These are phyloP conservation scores for Cytospora chrysosperma DNA, from an alignment of 2,329 filamentous ascomycete genomes.

Conservation along the genomic window DNA sequence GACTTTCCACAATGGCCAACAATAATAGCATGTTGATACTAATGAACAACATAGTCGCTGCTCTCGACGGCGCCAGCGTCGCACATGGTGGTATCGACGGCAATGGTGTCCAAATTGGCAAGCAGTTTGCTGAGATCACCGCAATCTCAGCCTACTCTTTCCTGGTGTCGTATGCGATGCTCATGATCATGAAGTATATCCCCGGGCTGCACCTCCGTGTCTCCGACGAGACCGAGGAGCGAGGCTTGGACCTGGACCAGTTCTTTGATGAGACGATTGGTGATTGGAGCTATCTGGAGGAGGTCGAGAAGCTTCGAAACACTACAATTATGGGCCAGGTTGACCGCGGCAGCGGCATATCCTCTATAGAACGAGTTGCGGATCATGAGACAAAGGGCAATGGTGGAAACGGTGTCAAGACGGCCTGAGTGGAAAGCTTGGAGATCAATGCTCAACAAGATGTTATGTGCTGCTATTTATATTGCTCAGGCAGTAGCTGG, in stretches of 20 bases:
- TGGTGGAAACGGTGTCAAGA: not conserved
- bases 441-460: not conserved
- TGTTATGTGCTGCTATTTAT: not conserved
- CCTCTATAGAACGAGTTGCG: constrained; percentile 3
- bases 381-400: constrained; percentile 6
- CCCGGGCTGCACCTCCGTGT: constrained; percentile 56
- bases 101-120: constrained; percentile 54
- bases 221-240: constrained; percentile 53
- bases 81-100: constrained; percentile 47
- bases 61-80: constrained; percentile 49
- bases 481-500: not conserved
- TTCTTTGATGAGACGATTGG: constrained; percentile 45
- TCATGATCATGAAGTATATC: constrained; percentile 57
- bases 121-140: constrained; percentile 56
- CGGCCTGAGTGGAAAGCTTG: not conserved
- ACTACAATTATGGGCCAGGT: constrained; percentile 15
- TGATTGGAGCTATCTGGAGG: constrained; percentile 33
- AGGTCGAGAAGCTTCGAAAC: constrained; percentile 22
- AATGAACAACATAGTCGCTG: constrained; percentile 46
- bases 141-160: constrained; percentile 57
- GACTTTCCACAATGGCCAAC: not conserved
- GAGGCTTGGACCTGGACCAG: constrained; percentile 51
- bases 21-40: no score
- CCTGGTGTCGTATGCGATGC: constrained; percentile 48
- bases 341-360: not conserved